These are phyloP conservation scores for Tephrocybe sp. DNA, from an alignment of 768 basidiomycete species.

Conservation along the genomic window DNA sequence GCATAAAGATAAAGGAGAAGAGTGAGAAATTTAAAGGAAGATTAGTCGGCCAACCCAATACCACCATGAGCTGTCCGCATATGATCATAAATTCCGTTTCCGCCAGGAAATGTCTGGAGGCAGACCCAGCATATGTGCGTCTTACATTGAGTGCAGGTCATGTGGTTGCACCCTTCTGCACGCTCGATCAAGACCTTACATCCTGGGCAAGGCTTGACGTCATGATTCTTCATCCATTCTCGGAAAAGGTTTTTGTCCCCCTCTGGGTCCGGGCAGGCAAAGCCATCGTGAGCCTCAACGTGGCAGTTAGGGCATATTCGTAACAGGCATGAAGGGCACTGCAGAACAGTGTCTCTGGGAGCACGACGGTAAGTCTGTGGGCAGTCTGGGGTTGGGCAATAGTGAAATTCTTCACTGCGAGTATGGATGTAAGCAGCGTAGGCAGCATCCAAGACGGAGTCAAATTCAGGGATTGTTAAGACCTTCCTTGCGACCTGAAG, in stretches of 20 bases:
- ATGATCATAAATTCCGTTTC: constrained; percentile 75
- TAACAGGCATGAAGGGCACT: constrained; percentile 69
- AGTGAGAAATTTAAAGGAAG: background rate
- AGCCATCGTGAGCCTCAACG: constrained; percentile 58
- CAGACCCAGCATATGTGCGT: constrained; percentile 86
- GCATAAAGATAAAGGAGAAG: background rate
- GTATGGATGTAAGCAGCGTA: constrained; percentile 62
- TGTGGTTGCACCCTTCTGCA: constrained; percentile 77
- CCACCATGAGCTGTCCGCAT: constrained; percentile 71
- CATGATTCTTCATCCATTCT: constrained; percentile 60
- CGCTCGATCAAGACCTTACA: constrained; percentile 75
- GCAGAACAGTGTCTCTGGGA: constrained; percentile 48
- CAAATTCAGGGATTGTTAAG: constrained; percentile 52
- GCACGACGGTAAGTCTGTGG: constrained; percentile 67
- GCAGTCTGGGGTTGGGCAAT: constrained; percentile 82
- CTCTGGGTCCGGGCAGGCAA: constrained; percentile 61
- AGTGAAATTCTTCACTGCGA: constrained; percentile 61
- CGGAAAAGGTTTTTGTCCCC: constrained; percentile 58
- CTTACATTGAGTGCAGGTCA: constrained; percentile 73
- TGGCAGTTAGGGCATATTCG: constrained; percentile 70
- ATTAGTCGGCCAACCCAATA: constrained; percentile 41
- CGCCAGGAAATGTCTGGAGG: constrained; percentile 63
- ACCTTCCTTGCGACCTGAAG: constrained; percentile 49
- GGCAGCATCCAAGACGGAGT: constrained; percentile 54
- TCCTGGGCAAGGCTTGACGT: constrained; percentile 74